These are phyloP conservation scores for Cornus controversa DNA, from an alignment of 148 eudicot genomes.

Conservation along the genomic window DNA sequence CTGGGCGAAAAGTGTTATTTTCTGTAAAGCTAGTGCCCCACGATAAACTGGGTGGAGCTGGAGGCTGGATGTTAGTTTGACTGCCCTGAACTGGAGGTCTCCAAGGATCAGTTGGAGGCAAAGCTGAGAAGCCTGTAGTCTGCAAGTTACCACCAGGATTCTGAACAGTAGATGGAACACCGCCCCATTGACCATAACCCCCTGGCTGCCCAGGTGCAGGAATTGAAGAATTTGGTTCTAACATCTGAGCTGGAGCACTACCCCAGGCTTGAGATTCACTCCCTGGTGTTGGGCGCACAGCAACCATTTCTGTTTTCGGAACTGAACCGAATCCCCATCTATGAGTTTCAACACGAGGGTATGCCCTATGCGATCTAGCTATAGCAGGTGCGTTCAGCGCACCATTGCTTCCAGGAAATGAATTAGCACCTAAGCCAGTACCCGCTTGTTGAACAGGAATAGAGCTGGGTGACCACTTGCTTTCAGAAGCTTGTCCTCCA, in stretches of 20 bases:
- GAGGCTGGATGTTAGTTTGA: constrained; percentile 31
- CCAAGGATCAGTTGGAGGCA: constrained; percentile 44
- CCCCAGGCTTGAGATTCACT: constrained; percentile 28
- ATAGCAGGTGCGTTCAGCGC: too few species aligned
- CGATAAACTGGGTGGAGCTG: constrained; percentile 39
- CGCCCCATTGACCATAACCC: constrained; percentile 44
- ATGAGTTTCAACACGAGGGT: too few species aligned
- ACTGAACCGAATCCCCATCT: constrained; percentile 21
- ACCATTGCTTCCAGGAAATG: too few species aligned
- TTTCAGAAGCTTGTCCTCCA: constrained; percentile 7
- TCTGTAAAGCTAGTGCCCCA: constrained; percentile 35
- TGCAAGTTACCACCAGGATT: constrained; percentile 43
- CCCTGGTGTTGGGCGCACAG: too few species aligned
- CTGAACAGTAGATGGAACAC: constrained; percentile 43
- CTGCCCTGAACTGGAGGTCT: constrained; percentile 36
- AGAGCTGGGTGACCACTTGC: too few species aligned
- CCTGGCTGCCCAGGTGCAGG: constrained; percentile 41
- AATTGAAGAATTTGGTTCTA: constrained; percentile 31
- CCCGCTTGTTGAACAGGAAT: too few species aligned
- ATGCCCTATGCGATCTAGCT: too few species aligned
- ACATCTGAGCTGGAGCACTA: constrained; percentile 24
- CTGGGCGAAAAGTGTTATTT: constrained; percentile 10
- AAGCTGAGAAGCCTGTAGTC: constrained; percentile 36
- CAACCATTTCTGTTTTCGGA: too few species aligned
- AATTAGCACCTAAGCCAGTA: too few species aligned